Evolutionary conservation across 768 basidiomycete genomes (phyloP).

Genomic region (Plicaturopsis crispa): DNA sequence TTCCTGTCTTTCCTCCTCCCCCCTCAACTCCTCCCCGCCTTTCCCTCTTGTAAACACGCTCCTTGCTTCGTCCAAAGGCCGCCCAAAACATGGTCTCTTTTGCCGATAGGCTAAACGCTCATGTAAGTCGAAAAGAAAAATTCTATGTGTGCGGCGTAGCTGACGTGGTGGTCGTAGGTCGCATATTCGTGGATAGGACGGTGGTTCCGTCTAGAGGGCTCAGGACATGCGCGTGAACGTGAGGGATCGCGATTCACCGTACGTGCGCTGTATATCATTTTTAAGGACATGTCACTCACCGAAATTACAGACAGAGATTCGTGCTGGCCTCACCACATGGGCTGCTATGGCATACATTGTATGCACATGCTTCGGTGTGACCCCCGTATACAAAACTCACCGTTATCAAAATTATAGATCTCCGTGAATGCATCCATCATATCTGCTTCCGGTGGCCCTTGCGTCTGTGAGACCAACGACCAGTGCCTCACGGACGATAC

Average conservation of each 20-base stretch:
- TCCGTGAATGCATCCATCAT: conserved; percentile 83
- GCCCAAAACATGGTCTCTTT: conserved; percentile 31
- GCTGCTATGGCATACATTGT: conserved; percentile 85
- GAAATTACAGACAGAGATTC: conserved; percentile 56
- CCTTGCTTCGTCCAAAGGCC: no score
- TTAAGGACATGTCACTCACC: neutral
- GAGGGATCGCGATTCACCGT: conserved; percentile 57
- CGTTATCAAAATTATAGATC: no score
- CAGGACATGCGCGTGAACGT: conserved; percentile 56
- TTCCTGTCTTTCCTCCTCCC: no score
- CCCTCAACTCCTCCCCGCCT: conserved; percentile 10
- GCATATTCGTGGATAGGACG: conserved; percentile 40
- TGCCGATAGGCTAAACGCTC: conserved; percentile 33
- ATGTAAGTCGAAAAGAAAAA: conserved; percentile 14
- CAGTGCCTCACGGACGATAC: conserved; percentile 41
- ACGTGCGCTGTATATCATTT: conserved; percentile 7
- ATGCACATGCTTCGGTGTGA: no score
- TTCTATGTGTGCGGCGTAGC: neutral
- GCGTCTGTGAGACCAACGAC: conserved; percentile 60
- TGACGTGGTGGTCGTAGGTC: conserved; percentile 15
- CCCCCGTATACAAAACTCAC: no score
- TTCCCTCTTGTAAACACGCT: conserved; percentile 8
- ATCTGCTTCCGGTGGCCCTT: conserved; percentile 72
- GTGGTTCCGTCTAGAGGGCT: conserved; percentile 72
- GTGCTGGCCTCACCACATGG: conserved; percentile 79